These are phyloP conservation scores for Bondarzewia mesenterica DNA, from an alignment of 1,284 basidiomycete species.

Conservation along the genomic window DNA sequence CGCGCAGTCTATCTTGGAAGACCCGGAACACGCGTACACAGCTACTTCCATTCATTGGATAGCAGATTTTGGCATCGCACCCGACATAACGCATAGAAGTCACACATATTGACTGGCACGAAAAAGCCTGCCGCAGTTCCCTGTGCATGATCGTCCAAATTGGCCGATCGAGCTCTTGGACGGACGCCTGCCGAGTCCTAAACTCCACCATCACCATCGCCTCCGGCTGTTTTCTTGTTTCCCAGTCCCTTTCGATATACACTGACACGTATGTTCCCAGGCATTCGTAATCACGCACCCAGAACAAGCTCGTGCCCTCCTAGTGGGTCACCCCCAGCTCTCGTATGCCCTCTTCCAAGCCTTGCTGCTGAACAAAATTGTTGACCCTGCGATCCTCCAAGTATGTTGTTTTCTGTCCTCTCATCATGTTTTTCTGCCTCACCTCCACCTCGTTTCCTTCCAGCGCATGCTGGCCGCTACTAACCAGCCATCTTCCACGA, in stretches of 20 bases:
- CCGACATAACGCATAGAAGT: too few species aligned
- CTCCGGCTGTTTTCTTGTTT: neutral
- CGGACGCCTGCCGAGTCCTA: too few species aligned
- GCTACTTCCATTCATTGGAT: neutral
- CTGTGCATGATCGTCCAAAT: neutral
- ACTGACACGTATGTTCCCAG: slow-evolving; percentile 28
- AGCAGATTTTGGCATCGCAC: too few species aligned
- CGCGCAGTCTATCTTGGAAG: too few species aligned
- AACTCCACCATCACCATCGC: neutral
- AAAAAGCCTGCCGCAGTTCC: too few species aligned
- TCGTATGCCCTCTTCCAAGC: slow-evolving; percentile 97
- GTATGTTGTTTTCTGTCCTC: slow-evolving; percentile 26
- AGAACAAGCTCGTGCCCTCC: slow-evolving; percentile 79
- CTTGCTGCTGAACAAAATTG: slow-evolving; percentile 89
- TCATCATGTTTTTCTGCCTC: neutral
- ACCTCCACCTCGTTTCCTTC: neutral
- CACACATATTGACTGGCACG: too few species aligned
- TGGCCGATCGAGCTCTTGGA: too few species aligned
- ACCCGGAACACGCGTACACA: too few species aligned
- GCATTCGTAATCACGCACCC: slow-evolving; percentile 87
- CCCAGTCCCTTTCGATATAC: neutral
- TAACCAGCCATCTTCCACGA: slow-evolving; percentile 11
- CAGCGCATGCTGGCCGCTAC: slow-evolving; percentile 57
- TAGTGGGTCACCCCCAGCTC: slow-evolving; percentile 84
- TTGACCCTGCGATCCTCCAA: slow-evolving; percentile 80